These are phyloP conservation scores for Mollisiaceae sp. DNA, from an alignment of 2,329 filamentous ascomycete genomes.

Conservation along the genomic window DNA sequence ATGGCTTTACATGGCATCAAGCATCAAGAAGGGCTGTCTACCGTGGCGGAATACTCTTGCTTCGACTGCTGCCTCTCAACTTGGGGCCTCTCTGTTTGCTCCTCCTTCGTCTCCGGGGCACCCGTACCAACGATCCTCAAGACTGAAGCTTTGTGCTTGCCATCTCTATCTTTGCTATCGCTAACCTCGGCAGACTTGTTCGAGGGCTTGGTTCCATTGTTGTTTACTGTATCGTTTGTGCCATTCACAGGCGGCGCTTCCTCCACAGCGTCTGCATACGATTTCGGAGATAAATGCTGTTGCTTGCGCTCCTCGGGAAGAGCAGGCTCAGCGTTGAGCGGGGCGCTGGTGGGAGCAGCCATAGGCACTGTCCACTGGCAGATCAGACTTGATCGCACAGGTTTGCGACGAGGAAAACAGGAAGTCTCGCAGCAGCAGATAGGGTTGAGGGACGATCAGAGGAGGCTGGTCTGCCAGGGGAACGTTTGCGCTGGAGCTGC, in stretches of 20 bases:
- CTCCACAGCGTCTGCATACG: constrained; percentile 46
- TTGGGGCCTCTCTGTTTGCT: constrained; percentile 27
- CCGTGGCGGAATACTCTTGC: constrained; percentile 38
- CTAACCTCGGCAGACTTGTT: constrained; percentile 11
- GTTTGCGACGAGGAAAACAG: constrained; percentile 2
- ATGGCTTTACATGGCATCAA: not conserved
- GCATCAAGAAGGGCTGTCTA: constrained; percentile 21
- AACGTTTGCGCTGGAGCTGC: not conserved
- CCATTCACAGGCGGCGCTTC: constrained; percentile 28
- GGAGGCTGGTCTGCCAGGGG: constrained; percentile 3
- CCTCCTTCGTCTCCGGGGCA: constrained; percentile 21
- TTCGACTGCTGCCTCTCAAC: constrained; percentile 36
- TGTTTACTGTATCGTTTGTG: constrained; percentile 15
- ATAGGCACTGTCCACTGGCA: constrained; percentile 17
- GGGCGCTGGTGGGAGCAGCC: constrained; percentile 25
- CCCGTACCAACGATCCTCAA: constrained; percentile 38
- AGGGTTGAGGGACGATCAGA: not conserved
- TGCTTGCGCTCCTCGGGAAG: constrained; percentile 41
- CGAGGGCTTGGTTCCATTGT: constrained; percentile 16
- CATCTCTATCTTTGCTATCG: constrained; percentile 5
- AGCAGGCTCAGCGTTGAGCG: constrained; percentile 41
- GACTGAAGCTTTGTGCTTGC: constrained; percentile 33
- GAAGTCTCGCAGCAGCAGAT: constrained; percentile 2
- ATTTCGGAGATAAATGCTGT: constrained; percentile 45
- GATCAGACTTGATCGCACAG: not conserved